A percentile compares a stretch with the other conserved stretches of the same genome.
Conservation (phyloP, 176 grass and related monocot species). For the Hordeum marinum region DNA sequence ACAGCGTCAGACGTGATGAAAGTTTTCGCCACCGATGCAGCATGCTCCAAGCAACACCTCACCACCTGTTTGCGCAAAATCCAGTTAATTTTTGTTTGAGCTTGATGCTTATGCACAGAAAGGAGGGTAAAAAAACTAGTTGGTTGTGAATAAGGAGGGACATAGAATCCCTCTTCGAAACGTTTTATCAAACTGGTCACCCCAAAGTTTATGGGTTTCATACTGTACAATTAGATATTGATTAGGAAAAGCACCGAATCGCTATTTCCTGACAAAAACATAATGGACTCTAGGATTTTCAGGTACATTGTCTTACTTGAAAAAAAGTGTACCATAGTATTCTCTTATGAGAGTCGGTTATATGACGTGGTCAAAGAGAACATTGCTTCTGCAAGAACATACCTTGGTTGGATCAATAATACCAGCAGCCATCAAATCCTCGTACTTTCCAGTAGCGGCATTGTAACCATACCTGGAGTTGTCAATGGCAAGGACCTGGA, state of each 20-base stretch:
- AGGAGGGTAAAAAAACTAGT: background rate
- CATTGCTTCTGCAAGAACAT: background rate
- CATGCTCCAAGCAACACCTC: constrained; percentile 85
- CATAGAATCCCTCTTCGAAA: background rate
- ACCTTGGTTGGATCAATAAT: constrained; percentile 97
- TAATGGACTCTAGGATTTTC: background rate
- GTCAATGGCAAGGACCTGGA: constrained; percentile 68
- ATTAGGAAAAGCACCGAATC: background rate
- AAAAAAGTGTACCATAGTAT: background rate
- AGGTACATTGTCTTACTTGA: background rate
- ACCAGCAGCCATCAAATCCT: constrained; percentile 91
- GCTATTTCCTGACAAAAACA: background rate
- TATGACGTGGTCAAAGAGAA: background rate
- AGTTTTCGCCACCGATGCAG: constrained; percentile 67
- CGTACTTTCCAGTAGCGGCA: constrained; percentile 78
- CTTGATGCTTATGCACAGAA: background rate
- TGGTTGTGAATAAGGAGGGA: background rate
- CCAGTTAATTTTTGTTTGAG: background rate
- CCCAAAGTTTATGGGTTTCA: background rate
- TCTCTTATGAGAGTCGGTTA: background rate
- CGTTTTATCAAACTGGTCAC: background rate
- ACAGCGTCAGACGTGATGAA: background rate
- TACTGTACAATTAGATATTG: background rate
- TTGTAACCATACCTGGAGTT: constrained; percentile 79
- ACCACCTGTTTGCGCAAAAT: constrained; percentile 44